phyloP scores from a whole-genome alignment of 192 early-diverging fungal genomes.

The Gaertneriomyces sp. region DNA sequence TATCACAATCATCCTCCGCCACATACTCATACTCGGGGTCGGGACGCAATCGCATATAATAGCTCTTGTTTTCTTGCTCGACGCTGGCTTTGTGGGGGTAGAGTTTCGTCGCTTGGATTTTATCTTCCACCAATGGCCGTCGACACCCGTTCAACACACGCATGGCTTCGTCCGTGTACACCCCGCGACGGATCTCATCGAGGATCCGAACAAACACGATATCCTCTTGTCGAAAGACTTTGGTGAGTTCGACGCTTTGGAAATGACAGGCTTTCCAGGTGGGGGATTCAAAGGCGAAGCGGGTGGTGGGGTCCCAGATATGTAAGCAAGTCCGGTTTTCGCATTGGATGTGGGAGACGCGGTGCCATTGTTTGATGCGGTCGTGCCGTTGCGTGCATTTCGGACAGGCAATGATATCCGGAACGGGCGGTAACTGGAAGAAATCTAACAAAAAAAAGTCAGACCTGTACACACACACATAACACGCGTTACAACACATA shows the following conservation, averaged over 20 bases:
- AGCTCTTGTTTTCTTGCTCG: slow-evolving; percentile 59
- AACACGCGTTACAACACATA: no score
- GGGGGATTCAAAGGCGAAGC: slow-evolving; percentile 13
- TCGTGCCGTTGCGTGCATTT: slow-evolving; percentile 1
- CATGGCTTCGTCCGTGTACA: slow-evolving; percentile 51
- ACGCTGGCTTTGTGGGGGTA: slow-evolving; percentile 72
- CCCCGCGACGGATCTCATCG: slow-evolving; percentile 76
- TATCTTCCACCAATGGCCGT: slow-evolving; percentile 18
- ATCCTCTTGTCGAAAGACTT: slow-evolving; percentile 84
- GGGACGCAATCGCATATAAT: slow-evolving; percentile 29
- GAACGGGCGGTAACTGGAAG: slow-evolving; percentile 46
- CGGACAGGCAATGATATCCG: slow-evolving; percentile 17
- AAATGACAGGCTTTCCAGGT: slow-evolving; percentile 23
- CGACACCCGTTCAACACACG: slow-evolving; percentile 50
- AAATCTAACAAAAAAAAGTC: slow-evolving; percentile 22
- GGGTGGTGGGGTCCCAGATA: slow-evolving; percentile 7
- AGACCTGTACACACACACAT: no score
- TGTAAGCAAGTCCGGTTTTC: not conserved
- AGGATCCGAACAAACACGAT: slow-evolving; percentile 73
- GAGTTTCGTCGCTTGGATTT: slow-evolving; percentile 53
- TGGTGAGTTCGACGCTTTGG: slow-evolving; percentile 50
- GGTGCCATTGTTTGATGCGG: not conserved
- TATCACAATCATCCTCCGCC: not conserved
- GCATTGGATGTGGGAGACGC: not conserved
- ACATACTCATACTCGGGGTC: slow-evolving; percentile 42